phyloP scores from a whole-genome alignment of 176 grass and related monocot genomes.

The Eremochloa ophiuroides region DNA sequence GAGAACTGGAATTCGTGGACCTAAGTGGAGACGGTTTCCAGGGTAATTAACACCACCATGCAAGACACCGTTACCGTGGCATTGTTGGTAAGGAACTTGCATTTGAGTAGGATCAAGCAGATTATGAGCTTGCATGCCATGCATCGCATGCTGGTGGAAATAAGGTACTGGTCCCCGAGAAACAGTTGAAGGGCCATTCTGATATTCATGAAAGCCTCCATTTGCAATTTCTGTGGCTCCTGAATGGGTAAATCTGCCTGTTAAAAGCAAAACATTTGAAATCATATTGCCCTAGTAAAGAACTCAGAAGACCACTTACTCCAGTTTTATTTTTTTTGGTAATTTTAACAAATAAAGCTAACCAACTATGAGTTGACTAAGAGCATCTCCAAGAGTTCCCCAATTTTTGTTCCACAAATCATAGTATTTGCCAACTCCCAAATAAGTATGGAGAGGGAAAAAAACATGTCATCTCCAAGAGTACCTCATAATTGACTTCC shows the following conservation, averaged over 20 bases:
- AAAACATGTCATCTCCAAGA: too few relatives aligned
- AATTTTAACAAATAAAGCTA: slow-evolving; percentile 18
- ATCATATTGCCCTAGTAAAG: slow-evolving; percentile 9
- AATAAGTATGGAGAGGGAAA: too few relatives aligned
- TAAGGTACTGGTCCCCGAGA: slow-evolving; percentile 43
- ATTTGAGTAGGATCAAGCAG: slow-evolving; percentile 46
- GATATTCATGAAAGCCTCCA: slow-evolving; percentile 40
- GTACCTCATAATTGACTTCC: too few relatives aligned
- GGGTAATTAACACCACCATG: slow-evolving; percentile 44
- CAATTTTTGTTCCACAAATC: too few relatives aligned
- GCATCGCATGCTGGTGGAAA: slow-evolving; percentile 47
- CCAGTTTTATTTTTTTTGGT: neutral
- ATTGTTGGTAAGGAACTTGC: slow-evolving; percentile 50
- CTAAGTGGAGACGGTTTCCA: slow-evolving; percentile 38
- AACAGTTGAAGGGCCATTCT: slow-evolving; percentile 37
- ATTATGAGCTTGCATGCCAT: slow-evolving; percentile 57
- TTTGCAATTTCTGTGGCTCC: slow-evolving; percentile 37
- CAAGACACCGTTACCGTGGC: slow-evolving; percentile 31
- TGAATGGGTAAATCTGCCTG: slow-evolving; percentile 54
- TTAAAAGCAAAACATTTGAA: slow-evolving; percentile 29
- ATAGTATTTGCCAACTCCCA: too few relatives aligned
- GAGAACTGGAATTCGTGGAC: slow-evolving; percentile 47
- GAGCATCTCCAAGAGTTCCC: too few relatives aligned
- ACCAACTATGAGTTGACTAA: slow-evolving; percentile 13
- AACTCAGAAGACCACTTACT: slow-evolving; percentile 15